Conservation (phyloP, 2,329 filamentous ascomycete genomes). For the Alternaria hordeiaustralica region DNA sequence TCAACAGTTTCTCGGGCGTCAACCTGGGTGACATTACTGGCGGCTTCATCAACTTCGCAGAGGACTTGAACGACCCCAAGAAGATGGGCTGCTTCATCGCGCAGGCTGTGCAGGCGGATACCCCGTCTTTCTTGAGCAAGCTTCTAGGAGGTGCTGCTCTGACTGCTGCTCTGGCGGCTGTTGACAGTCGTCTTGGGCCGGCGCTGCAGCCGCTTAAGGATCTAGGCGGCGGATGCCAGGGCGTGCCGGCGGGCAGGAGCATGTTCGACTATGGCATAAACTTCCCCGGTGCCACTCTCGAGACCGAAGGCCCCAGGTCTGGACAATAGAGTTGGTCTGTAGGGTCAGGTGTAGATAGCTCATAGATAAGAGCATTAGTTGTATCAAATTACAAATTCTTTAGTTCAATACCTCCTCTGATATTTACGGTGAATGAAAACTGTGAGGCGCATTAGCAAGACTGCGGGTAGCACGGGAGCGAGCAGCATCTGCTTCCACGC, state of each 20-base stretch:
- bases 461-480: neutral
- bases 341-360: neutral
- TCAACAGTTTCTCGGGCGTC: neutral
- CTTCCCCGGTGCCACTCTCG: neutral
- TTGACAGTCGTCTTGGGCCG: neutral
- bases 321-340: neutral
- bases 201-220: neutral
- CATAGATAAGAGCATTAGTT: neutral
- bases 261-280: neutral
- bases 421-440: neutral
- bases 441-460: neutral
- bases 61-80: neutral
- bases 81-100: neutral
- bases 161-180: neutral
- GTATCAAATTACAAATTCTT: neutral
- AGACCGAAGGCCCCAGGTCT: neutral
- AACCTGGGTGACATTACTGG: neutral
- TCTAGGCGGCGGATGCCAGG: neutral
- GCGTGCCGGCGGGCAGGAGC: neutral
- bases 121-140: neutral
- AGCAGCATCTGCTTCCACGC: neutral
- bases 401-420: neutral
- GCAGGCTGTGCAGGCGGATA: neutral
- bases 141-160: neutral
- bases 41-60: neutral